These are phyloP conservation scores for Botrytis porri DNA, from an alignment of 2,329 filamentous ascomycete species.

Conservation along the genomic window DNA sequence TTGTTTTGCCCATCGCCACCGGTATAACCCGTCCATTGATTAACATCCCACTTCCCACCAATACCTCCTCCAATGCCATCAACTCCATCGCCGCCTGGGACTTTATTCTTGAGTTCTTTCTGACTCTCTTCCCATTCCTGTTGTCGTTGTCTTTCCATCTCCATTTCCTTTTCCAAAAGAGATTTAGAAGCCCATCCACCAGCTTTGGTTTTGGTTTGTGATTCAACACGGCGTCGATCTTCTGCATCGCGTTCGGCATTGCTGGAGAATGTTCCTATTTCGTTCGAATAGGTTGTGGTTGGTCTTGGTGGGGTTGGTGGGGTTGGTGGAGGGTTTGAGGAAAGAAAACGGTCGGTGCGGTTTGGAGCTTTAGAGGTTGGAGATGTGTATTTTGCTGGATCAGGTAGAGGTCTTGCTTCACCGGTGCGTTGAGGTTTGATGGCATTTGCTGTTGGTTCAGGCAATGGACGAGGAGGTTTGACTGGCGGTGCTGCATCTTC, in stretches of 20 bases:
- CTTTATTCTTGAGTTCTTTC: constrained; percentile 52
- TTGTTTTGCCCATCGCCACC: constrained; percentile 73
- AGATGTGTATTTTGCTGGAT: constrained; percentile 36
- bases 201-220: constrained; percentile 51
- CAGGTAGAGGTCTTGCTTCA: constrained; percentile 41
- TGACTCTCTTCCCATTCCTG: constrained; percentile 72
- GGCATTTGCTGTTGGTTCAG: constrained; percentile 30
- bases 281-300: constrained; percentile 42
- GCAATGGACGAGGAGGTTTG: constrained; percentile 36
- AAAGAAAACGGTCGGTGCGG: constrained; percentile 49
- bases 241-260: constrained; percentile 50
- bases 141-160: constrained; percentile 56
- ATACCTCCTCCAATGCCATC: constrained; percentile 66
- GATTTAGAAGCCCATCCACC: constrained; percentile 53
- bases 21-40: constrained; percentile 61
- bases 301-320: constrained; percentile 31
- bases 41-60: constrained; percentile 64
- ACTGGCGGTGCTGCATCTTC: constrained; percentile 26
- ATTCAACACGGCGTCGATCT: constrained; percentile 46
- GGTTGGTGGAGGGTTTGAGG: constrained; percentile 47
- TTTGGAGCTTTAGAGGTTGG: constrained; percentile 34
- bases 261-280: constrained; percentile 41
- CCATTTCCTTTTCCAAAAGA: constrained; percentile 59
- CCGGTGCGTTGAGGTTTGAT: constrained; percentile 37
- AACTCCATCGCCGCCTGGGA: constrained; percentile 47